Evolutionary conservation across 139 green algal genomes (phyloP).

Genomic region (Pleodorina starrii): DNA sequence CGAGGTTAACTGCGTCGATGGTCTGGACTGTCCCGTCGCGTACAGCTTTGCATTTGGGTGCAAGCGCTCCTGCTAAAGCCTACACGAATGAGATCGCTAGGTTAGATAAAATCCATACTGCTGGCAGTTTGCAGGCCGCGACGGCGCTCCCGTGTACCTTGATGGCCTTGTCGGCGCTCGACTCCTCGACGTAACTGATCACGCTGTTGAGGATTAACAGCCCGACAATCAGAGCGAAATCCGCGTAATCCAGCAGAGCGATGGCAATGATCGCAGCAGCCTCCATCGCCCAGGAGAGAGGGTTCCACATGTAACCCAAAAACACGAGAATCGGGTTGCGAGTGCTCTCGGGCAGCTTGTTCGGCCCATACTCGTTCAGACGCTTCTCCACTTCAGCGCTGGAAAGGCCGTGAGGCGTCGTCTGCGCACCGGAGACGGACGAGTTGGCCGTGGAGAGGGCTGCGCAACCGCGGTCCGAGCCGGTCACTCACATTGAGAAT

Average conservation of each 20-base stretch:
- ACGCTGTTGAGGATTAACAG: slow-evolving; percentile 84
- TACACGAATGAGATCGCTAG: not conserved
- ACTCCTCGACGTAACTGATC: slow-evolving; percentile 86
- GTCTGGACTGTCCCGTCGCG: slow-evolving; percentile 72
- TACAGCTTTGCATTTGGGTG: slow-evolving; percentile 77
- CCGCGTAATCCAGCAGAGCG: slow-evolving; percentile 83
- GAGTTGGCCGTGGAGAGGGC: no score
- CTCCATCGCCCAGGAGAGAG: slow-evolving; percentile 90
- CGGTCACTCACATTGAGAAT: slow-evolving; percentile 64
- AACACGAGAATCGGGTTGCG: slow-evolving; percentile 79
- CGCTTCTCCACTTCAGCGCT: slow-evolving; percentile 66
- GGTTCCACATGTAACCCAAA: slow-evolving; percentile 88
- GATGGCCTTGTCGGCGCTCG: slow-evolving; percentile 87
- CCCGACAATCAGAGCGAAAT: slow-evolving; percentile 83
- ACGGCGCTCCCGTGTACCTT: slow-evolving; percentile 54
- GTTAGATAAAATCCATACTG: not conserved
- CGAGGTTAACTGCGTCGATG: slow-evolving; percentile 76
- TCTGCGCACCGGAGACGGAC: no score
- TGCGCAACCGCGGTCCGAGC: no score
- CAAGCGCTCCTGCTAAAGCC: slow-evolving; percentile 82
- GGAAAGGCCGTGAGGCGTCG: slow-evolving; percentile 46
- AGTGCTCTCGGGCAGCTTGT: slow-evolving; percentile 84
- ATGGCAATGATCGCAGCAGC: slow-evolving; percentile 89
- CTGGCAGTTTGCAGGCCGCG: not conserved
- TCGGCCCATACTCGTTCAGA: slow-evolving; percentile 82